Evolutionary conservation across 176 grass and related monocot species (phyloP).

Genomic region (Lolium perenne): DNA sequence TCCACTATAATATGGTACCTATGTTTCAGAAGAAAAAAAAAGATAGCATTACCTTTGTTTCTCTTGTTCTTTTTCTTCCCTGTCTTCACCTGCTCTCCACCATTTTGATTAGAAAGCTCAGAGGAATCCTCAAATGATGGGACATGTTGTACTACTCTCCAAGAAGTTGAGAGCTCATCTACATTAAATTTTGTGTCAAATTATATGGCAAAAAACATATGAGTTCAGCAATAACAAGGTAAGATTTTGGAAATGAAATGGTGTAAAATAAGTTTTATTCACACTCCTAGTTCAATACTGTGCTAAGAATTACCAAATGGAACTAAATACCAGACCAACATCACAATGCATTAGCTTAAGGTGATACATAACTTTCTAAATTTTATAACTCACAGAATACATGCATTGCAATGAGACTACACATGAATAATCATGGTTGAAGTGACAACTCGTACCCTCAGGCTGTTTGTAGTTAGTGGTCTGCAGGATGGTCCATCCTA

Average conservation of each 20-base stretch:
- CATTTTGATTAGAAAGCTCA: too few species aligned
- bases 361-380: not conserved
- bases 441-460: conserved; percentile 44
- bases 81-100: too few species aligned
- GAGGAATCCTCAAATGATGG: too few species aligned
- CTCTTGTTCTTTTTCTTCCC: too few species aligned
- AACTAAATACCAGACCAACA: not conserved
- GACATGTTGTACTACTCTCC: too few species aligned
- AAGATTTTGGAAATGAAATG: not conserved
- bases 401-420: not conserved
- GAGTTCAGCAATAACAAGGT: not conserved
- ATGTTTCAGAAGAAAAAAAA: too few species aligned
- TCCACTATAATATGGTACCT: too few species aligned
- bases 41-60: too few species aligned
- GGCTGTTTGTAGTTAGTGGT: too few species aligned
- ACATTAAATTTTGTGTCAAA: not conserved
- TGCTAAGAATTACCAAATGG: conserved; percentile 1
- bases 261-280: not conserved
- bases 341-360: not conserved
- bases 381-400: not conserved
- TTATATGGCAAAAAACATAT: not conserved
- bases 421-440: conserved; percentile 10
- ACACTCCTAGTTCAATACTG: conserved; percentile 14
- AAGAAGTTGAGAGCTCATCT: too few species aligned
- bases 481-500: too few species aligned